Conservation (phyloP, 352 stramenopile species). For the Globisporangium takayamanum region DNA sequence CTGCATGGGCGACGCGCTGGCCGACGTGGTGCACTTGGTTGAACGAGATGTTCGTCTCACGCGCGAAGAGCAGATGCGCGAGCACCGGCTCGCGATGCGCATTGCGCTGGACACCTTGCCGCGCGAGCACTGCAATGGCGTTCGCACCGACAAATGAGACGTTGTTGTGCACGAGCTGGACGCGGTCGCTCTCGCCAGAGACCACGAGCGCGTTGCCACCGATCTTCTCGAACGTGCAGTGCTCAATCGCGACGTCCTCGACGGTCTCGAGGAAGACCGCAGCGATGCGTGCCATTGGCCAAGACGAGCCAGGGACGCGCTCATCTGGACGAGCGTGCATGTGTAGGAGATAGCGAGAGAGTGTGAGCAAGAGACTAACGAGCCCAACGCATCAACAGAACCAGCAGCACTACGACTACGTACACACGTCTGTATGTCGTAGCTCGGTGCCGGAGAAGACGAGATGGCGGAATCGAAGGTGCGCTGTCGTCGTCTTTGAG, state of each 20-base stretch:
- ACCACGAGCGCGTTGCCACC: conserved; percentile 65
- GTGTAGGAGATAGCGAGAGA: neutral
- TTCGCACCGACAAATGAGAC: conserved; percentile 51
- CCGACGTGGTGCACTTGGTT: conserved; percentile 75
- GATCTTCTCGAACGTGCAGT: conserved; percentile 66
- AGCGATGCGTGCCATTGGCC: conserved; percentile 52
- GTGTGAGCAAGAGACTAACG: neutral
- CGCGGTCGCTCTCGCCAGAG: conserved; percentile 41
- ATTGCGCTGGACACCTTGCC: conserved; percentile 25
- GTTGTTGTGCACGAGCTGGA: conserved; percentile 66
- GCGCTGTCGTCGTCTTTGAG: conserved; percentile 23
- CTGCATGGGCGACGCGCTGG: conserved; percentile 37
- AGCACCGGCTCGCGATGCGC: conserved; percentile 30
- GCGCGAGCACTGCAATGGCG: conserved; percentile 41
- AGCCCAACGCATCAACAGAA: too few species aligned
- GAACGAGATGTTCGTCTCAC: conserved; percentile 46
- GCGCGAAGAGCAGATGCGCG: conserved; percentile 33
- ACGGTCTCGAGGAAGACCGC: conserved; percentile 65
- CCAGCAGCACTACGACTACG: conserved; percentile 6
- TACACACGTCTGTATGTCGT: conserved; percentile 56
- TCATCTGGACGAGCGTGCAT: conserved; percentile 24
- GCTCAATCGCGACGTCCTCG: conserved; percentile 33
- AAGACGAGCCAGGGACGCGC: conserved; percentile 27
- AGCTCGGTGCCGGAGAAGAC: conserved; percentile 57
- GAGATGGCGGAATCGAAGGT: conserved; percentile 56